Conservation (phyloP, 2,329 filamentous ascomycete species). For the Ceratocystis albifundus region DNA sequence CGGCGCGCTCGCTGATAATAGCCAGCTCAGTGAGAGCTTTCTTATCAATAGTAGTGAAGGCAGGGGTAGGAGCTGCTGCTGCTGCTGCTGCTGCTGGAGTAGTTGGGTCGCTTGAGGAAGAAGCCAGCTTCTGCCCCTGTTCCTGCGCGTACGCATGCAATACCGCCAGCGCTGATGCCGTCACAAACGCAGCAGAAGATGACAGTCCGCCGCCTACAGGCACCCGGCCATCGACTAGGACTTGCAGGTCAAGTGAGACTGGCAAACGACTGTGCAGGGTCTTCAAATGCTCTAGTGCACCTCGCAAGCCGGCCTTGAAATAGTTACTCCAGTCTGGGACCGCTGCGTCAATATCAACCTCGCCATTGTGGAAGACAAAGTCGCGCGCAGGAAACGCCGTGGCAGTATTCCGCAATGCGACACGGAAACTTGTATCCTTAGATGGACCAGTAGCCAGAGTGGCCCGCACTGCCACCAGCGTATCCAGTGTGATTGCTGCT, state of each 20-base stretch:
- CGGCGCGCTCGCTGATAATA: conserved; percentile 84
- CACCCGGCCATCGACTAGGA: conserved; percentile 83
- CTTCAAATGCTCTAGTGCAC: conserved; percentile 63
- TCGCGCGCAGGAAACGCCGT: conserved; percentile 64
- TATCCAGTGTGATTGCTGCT: conserved; percentile 88
- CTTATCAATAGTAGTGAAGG: conserved; percentile 60
- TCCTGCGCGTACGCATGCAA: conserved; percentile 70
- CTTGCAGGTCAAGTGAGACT: conserved; percentile 62
- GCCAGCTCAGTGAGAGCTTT: conserved; percentile 84
- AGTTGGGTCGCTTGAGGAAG: too few relatives aligned
- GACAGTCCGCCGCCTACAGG: conserved; percentile 85
- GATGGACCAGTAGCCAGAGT: conserved; percentile 38
- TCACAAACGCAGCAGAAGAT: conserved; percentile 89
- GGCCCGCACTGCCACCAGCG: conserved; percentile 66
- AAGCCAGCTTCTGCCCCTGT: neutral
- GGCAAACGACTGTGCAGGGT: conserved; percentile 43
- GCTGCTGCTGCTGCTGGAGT: too few relatives aligned
- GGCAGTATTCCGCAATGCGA: conserved; percentile 68
- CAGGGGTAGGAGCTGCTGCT: conserved; percentile 35
- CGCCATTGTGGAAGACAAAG: conserved; percentile 51
- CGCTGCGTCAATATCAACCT: conserved; percentile 69
- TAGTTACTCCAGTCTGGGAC: conserved; percentile 96
- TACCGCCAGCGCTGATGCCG: conserved; percentile 75
- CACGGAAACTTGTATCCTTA: conserved; percentile 38
- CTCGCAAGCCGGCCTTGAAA: conserved; percentile 83